Base-by-base conservation (phyloP, 805 yeast species). In the Torulaspora microellipsoides region DNA sequence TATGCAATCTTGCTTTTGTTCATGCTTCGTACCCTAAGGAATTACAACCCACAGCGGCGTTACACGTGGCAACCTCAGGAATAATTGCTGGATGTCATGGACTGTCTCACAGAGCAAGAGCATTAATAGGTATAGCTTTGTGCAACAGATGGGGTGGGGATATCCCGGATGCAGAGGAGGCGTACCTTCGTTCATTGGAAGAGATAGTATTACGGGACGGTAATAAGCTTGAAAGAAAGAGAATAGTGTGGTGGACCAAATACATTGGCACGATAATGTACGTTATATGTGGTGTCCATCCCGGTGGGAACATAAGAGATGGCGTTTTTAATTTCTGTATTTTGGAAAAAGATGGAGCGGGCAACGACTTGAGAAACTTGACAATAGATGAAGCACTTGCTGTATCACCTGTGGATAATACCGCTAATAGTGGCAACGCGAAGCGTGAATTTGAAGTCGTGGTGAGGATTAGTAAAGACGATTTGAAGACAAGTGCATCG, bases 81-180 rank as follows among this genome's bases (percentile, higher is more conserved):
- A 76, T 82, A 14, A 76, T 84, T 40, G 81, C 90, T 0, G 88
- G 89, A 0, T 74, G 83, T 3, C 87, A 83, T 59, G 93, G 91
- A 6, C 62, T 84, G 36, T 77, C 87, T 1, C 91, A 85, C 59
- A 73, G 81, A 51, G 79, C 79, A 2, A 68, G 90, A 43, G 88
- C 87, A 0, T 64, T 85, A 37, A 73, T 83, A 10, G 91, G 91
- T 0, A 73, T 84, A 27, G 85, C 88, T 2, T 66, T 84, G 20
- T 80, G 88, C 65, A 86, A 83, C 53, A 69, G 93, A 51, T 85
- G 91, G 91, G 91, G 91, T 29, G 87, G 85, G 3, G 88, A 82
- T 49, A 67, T 83, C 11, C 84, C 87, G 12, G 78, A 75, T 32
- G 64, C 67, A 36, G 81, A 79, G 49, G 75, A 70, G 42, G 60